These are phyloP conservation scores for Lobulomyces angularis DNA, from an alignment of 192 early-diverging fungal species.

Conservation along the genomic window DNA sequence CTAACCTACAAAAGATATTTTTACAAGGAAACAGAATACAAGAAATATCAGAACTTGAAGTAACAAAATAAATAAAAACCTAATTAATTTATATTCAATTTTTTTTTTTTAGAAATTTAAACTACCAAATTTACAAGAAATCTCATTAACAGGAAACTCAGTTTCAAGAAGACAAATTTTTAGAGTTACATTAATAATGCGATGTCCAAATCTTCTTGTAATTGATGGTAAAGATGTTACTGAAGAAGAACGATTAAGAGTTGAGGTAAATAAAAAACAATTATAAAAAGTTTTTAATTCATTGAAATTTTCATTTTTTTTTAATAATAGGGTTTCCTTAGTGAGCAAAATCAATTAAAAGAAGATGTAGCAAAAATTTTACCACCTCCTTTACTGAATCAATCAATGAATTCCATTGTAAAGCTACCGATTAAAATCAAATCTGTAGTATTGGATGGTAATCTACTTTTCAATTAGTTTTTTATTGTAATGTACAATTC, in stretches of 20 bases:
- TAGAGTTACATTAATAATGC: constrained; percentile 30
- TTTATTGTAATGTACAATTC: not conserved
- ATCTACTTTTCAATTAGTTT: not conserved
- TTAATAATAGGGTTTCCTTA: constrained; percentile 19
- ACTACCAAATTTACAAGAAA: constrained; percentile 37
- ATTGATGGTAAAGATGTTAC: constrained; percentile 44
- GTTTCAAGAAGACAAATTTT: constrained; percentile 42
- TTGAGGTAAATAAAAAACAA: constrained; percentile 14
- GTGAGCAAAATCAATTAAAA: constrained; percentile 26
- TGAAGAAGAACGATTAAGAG: constrained; percentile 37
- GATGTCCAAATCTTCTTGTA: constrained; percentile 32
- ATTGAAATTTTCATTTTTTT: not conserved
- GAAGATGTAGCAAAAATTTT: constrained; percentile 22
- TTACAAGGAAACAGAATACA: constrained; percentile 36
- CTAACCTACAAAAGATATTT: constrained; percentile 35
- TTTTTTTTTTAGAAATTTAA: constrained; percentile 36
- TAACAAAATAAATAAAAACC: constrained; percentile 8
- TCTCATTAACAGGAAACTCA: constrained; percentile 33
- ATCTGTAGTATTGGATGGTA: constrained; percentile 43
- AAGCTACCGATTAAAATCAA: constrained; percentile 41
- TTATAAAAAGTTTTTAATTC: not conserved
- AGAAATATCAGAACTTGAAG: constrained; percentile 44
- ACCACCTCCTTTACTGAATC: constrained; percentile 3
- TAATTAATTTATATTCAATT: constrained; percentile 1
- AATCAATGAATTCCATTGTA: constrained; percentile 4